These are phyloP conservation scores for Trichosporon faecale DNA, from an alignment of 1,284 basidiomycete species.

Conservation along the genomic window DNA sequence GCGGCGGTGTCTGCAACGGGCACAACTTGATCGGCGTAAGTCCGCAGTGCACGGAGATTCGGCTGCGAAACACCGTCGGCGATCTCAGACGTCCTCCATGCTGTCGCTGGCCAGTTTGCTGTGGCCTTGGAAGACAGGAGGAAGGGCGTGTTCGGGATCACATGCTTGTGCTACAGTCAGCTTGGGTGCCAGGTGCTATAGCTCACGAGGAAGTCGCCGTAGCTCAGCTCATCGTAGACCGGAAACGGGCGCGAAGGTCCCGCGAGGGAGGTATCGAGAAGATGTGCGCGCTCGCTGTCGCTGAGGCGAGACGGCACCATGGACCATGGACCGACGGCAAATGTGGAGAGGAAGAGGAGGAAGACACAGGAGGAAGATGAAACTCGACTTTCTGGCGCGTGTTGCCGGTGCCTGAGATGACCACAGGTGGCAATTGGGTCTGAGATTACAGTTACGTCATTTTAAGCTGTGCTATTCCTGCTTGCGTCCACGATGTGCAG, in stretches of 20 bases:
- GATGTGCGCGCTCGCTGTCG: not conserved
- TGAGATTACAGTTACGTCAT: slow-evolving; percentile 2
- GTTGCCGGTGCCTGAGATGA: not conserved
- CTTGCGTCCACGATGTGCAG: not conserved
- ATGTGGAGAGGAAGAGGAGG: not conserved
- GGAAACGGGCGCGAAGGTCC: slow-evolving; percentile 17
- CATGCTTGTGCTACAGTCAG: slow-evolving; percentile 37
- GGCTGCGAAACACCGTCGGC: slow-evolving; percentile 18
- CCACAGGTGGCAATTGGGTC: not conserved
- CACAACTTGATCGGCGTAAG: slow-evolving; percentile 45
- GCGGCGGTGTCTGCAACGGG: slow-evolving; percentile 46
- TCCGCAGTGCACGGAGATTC: slow-evolving; percentile 30
- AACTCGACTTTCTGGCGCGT: not conserved
- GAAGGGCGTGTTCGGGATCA: slow-evolving; percentile 45
- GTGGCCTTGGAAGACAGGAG: slow-evolving; percentile 36
- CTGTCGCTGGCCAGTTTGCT: slow-evolving; percentile 28
- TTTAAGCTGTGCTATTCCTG: not conserved
- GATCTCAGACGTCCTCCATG: not conserved
- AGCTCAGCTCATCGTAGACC: slow-evolving; percentile 22
- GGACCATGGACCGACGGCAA: not conserved
- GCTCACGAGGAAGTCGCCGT: slow-evolving; percentile 21
- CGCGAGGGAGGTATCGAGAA: not conserved
- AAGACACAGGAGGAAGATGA: not conserved
- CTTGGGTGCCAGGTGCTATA: not conserved
- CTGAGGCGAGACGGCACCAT: slow-evolving; percentile 1